Base-by-base conservation (phyloP, 306 rosid genomes). In the Cajanus cajan region DNA sequence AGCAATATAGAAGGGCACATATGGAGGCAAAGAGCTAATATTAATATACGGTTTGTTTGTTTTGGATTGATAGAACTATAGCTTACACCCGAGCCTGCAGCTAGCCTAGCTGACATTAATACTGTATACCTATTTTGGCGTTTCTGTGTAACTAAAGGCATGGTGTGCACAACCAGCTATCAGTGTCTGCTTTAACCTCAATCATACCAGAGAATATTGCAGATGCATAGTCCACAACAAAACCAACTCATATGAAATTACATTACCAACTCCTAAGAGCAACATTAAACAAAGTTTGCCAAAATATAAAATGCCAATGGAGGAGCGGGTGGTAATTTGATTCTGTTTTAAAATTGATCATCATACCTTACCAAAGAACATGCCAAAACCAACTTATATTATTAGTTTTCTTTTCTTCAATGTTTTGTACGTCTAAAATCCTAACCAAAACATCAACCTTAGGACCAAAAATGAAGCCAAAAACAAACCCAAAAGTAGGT, bases 261-360 rank as follows among this genome's bases (percentile, higher is more conserved):
- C 59, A 48, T 76, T 76, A 68, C 68, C 82, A 43, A 74, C 76
- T 57, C 76, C 67, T 45, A 41, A 44, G 52, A 67, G 24, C 66
- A 36, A 43, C 61, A 81, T 33, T 43, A 55, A 74, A 33, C 55
- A 81, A 67, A 58, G 44, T 44, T 66, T 67, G 12, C 33, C 34
- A 31, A 41, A 34, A 21, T 19, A 19, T 45, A 45, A 58, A 58
- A 33, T 78, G 12, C 37, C 19, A 41, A 65, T 25, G 8, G 11
- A 68, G 58, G 6, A 40, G 18, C 5, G 51, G 15, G 68, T 21
- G 63, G 22, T 15, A 51, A 18, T 2, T 40, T 67, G 54, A 55
- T 54, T 40, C 34, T 34, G 37, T 15, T 36, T 14, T 33, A 34
- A 65, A 50, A 51, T 8, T 43, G 31, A 28, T n/a, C 68, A 58